phyloP scores from a whole-genome alignment of 192 early-diverging fungal species.

The Coemansia sp. region DNA sequence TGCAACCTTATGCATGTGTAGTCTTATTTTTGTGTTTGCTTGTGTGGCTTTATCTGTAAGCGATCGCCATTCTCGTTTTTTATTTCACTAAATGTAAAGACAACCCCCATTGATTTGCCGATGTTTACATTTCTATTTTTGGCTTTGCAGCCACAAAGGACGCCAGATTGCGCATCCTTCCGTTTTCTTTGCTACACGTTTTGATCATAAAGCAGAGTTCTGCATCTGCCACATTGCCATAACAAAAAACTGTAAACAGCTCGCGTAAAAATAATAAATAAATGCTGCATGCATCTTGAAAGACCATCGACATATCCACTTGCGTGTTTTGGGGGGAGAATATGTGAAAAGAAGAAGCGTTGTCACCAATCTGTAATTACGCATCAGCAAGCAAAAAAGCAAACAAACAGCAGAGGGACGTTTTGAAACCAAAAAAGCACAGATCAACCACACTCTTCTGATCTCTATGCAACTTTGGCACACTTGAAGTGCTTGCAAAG shows the following conservation, averaged over 20 bases:
- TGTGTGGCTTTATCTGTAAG: background rate
- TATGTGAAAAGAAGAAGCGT: too few species aligned
- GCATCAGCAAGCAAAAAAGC: background rate
- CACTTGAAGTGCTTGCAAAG: too few species aligned
- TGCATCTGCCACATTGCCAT: background rate
- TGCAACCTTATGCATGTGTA: background rate
- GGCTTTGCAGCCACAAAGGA: background rate
- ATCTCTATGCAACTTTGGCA: too few species aligned
- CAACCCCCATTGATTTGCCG: background rate
- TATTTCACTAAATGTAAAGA: background rate
- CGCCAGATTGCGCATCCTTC: background rate
- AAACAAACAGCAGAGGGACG: background rate
- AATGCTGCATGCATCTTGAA: too few species aligned
- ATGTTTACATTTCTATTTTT: background rate
- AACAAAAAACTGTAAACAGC: background rate
- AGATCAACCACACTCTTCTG: too few species aligned
- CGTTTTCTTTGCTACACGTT: background rate
- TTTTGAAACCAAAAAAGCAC: background rate
- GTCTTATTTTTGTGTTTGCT: background rate
- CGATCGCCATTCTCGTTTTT: background rate
- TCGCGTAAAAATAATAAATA: constrained; percentile 1
- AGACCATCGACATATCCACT: background rate
- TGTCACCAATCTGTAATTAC: too few species aligned
- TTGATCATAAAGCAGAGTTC: background rate
- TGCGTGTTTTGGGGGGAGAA: background rate